These are phyloP conservation scores for Hansfordia pulvinata DNA, from an alignment of 2,329 filamentous ascomycete genomes.

Conservation along the genomic window DNA sequence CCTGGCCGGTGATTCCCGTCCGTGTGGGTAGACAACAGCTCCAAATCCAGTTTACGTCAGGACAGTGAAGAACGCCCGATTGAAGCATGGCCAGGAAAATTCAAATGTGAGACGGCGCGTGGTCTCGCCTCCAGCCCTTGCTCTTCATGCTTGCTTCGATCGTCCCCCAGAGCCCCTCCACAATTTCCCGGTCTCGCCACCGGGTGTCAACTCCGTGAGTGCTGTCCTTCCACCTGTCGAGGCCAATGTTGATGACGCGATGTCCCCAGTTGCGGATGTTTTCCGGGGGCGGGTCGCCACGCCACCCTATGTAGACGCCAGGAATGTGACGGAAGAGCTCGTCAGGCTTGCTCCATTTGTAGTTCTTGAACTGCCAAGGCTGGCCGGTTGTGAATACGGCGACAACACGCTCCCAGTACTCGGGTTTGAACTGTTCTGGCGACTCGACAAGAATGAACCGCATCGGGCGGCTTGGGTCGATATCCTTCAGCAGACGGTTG, in stretches of 20 bases:
- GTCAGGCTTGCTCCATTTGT: conserved; percentile 83
- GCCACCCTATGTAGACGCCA: conserved; percentile 85
- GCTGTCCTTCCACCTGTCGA: conserved; percentile 71
- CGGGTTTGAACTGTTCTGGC: conserved; percentile 89
- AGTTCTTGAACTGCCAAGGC: conserved; percentile 96
- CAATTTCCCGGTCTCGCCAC: conserved; percentile 85
- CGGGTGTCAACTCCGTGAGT: conserved; percentile 34
- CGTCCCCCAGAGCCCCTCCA: conserved; percentile 82
- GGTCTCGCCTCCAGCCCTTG: conserved; percentile 70
- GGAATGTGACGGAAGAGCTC: conserved; percentile 84
- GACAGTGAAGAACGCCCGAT: too few relatives aligned
- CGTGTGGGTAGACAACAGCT: too few relatives aligned
- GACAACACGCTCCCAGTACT: conserved; percentile 93
- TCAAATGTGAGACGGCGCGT: conserved; percentile 41
- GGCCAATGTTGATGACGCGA: conserved; percentile 60
- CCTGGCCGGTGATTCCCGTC: too few relatives aligned
- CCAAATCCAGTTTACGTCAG: too few relatives aligned
- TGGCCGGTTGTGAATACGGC: conserved; percentile 97
- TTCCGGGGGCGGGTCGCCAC: conserved; percentile 66
- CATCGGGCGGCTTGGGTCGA: conserved; percentile 59
- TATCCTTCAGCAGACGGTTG: conserved; percentile 57
- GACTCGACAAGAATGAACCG: conserved; percentile 94
- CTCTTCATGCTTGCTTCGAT: conserved; percentile 80
- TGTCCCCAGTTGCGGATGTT: conserved; percentile 76
- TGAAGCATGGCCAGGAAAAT: conserved; percentile 1